These are phyloP conservation scores for Trypanosoma avium DNA, from an alignment of 208 protist species.

Conservation along the genomic window DNA sequence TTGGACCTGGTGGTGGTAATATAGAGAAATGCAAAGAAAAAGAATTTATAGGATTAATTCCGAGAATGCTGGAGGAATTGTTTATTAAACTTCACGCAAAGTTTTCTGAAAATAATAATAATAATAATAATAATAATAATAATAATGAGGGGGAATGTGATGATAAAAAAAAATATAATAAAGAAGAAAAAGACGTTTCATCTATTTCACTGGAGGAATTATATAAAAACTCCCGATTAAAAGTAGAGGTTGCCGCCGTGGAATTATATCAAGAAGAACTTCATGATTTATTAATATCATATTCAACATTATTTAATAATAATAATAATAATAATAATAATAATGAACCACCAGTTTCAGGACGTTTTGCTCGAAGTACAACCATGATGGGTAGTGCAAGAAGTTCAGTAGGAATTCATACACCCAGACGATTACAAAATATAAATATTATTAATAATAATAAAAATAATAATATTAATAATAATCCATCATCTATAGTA, in stretches of 20 bases:
- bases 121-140: slow-evolving; percentile 12
- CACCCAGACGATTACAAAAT: too few relatives aligned
- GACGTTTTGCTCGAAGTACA: too few relatives aligned
- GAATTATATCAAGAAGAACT: slow-evolving; percentile 85
- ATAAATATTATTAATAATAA: too few relatives aligned
- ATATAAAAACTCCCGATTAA: not conserved
- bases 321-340: not conserved
- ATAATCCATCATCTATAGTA: too few relatives aligned
- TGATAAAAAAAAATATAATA: not conserved
- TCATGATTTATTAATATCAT: slow-evolving; percentile 56
- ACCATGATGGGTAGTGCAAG: too few relatives aligned
- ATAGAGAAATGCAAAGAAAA: not conserved
- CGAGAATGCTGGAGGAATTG: slow-evolving; percentile 17
- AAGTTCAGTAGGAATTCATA: too few relatives aligned
- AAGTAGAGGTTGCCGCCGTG: slow-evolving; percentile 43
- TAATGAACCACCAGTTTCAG: not conserved
- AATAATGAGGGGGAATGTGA: slow-evolving; percentile 12
- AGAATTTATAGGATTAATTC: slow-evolving; percentile 17
- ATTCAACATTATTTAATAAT: too few relatives aligned
- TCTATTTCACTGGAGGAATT: not conserved
- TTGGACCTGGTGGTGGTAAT: slow-evolving; percentile 48
- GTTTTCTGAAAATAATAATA: not conserved
- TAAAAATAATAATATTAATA: too few relatives aligned
- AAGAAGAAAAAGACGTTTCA: not conserved
- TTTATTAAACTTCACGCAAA: not conserved